These are phyloP conservation scores for Pseudogymnoascus sp. DNA, from an alignment of 2,329 filamentous ascomycete genomes.

Conservation along the genomic window DNA sequence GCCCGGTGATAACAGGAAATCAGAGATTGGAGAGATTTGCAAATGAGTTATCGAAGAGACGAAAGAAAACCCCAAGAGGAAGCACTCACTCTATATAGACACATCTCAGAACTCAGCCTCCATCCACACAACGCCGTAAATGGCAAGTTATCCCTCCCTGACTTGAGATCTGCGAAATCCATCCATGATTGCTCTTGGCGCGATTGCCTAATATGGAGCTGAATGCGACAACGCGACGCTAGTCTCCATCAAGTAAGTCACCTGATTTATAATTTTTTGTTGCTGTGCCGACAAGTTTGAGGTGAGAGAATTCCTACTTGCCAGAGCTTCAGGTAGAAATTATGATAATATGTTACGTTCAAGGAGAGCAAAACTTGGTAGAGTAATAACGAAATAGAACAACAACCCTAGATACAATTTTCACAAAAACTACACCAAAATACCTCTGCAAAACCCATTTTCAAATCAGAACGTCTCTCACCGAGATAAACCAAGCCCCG, in stretches of 20 bases:
- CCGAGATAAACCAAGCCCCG: background rate
- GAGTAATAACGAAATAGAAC: background rate
- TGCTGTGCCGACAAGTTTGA: background rate
- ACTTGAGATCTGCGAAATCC: conserved; percentile 1
- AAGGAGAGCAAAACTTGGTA: background rate
- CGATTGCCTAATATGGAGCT: conserved; percentile 4
- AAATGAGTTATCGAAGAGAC: background rate
- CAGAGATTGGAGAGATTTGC: background rate
- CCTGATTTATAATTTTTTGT: background rate
- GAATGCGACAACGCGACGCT: conserved; percentile 6
- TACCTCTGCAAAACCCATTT: background rate
- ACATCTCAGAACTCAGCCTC: background rate
- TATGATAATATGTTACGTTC: background rate
- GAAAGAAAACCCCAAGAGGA: background rate
- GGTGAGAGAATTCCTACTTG: background rate
- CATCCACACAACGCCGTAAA: background rate
- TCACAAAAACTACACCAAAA: background rate
- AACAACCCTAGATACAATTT: background rate
- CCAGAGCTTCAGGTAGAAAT: background rate
- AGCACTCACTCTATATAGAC: background rate
- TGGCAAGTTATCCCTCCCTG: background rate
- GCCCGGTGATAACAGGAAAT: background rate
- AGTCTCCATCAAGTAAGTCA: background rate
- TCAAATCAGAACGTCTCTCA: background rate
- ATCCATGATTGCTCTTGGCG: background rate